These are phyloP conservation scores for Trametes versicolor DNA, from an alignment of 1,284 basidiomycete genomes.

Conservation along the genomic window DNA sequence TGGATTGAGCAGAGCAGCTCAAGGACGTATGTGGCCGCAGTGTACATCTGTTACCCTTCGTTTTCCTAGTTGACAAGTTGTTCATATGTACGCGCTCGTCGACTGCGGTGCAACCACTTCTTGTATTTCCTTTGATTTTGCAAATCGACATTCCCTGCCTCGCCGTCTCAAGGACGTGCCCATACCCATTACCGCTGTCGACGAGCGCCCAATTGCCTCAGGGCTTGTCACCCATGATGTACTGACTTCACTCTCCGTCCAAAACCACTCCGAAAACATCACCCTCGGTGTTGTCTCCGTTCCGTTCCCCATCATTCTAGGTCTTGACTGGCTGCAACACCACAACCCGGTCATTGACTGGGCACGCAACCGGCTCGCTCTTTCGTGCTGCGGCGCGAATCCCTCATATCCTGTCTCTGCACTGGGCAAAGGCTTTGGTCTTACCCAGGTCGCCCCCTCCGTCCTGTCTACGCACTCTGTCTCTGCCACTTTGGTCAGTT, in stretches of 20 bases:
- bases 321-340: slow-evolving; percentile 36
- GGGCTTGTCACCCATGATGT: slow-evolving; percentile 49
- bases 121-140: slow-evolving; percentile 48
- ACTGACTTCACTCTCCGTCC: slow-evolving; percentile 34
- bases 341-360: slow-evolving; percentile 41
- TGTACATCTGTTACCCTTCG: slow-evolving; percentile 37
- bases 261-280: slow-evolving; percentile 37
- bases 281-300: slow-evolving; percentile 33
- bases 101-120: slow-evolving; percentile 49
- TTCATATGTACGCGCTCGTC: slow-evolving; percentile 45
- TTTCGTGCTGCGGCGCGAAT: slow-evolving; percentile 39
- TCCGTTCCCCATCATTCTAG: slow-evolving; percentile 34
- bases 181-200: slow-evolving; percentile 46
- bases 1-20: neutral
- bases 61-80: slow-evolving; percentile 43
- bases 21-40: neutral
- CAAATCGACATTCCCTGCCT: slow-evolving; percentile 43
- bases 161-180: slow-evolving; percentile 40
- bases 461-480: slow-evolving; percentile 13
- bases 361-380: slow-evolving; percentile 28
- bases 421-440: slow-evolving; percentile 27
- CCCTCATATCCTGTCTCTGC: slow-evolving; percentile 3
- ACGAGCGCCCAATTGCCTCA: slow-evolving; percentile 45
- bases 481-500: slow-evolving; percentile 17
- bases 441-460: slow-evolving; percentile 20